phyloP scores from a whole-genome alignment of 2,329 filamentous ascomycete species.

The Dichotomopilus funicola region DNA sequence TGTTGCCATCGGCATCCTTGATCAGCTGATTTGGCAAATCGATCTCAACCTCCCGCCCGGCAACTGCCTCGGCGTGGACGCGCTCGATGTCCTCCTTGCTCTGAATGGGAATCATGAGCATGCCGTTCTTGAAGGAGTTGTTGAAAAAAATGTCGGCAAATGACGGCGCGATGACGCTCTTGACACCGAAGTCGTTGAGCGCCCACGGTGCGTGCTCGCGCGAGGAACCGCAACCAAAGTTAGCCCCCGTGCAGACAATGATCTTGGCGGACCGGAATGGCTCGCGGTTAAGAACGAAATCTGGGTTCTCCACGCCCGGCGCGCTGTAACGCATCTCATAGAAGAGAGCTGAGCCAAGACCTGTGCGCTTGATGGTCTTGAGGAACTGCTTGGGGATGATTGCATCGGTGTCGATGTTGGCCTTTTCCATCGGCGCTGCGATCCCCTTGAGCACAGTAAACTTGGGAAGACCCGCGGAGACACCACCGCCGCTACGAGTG shows the following conservation, averaged over 20 bases:
- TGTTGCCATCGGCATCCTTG: conserved; percentile 66
- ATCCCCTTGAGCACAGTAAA: conserved; percentile 81
- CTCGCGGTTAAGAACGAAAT: conserved; percentile 86
- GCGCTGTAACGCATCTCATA: conserved; percentile 71
- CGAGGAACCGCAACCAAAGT: conserved; percentile 91
- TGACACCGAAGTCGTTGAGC: conserved; percentile 92
- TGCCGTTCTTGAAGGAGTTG: conserved; percentile 99
- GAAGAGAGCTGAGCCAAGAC: conserved; percentile 83
- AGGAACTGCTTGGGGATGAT: conserved; percentile 99
- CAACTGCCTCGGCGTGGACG: conserved; percentile 70
- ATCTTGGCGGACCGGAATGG: conserved; percentile 82
- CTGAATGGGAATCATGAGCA: conserved; percentile 77
- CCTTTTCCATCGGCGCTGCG: conserved; percentile 77
- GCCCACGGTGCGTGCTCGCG: conserved; percentile 98
- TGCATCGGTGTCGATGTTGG: conserved; percentile 96
- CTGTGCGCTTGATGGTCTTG: conserved; percentile 97
- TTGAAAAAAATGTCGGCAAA: conserved; percentile 95
- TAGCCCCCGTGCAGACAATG: conserved; percentile 81
- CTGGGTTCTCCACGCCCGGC: conserved; percentile 66
- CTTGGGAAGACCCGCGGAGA: conserved; percentile 61
- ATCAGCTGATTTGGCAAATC: conserved; percentile 82
- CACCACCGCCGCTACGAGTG: conserved; percentile 41
- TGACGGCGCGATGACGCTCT: conserved; percentile 83
- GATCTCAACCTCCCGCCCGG: conserved; percentile 79
- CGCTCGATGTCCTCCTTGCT: conserved; percentile 59